Conservation (phyloP, 805 yeast genomes). For the Komagataella populi region DNA sequence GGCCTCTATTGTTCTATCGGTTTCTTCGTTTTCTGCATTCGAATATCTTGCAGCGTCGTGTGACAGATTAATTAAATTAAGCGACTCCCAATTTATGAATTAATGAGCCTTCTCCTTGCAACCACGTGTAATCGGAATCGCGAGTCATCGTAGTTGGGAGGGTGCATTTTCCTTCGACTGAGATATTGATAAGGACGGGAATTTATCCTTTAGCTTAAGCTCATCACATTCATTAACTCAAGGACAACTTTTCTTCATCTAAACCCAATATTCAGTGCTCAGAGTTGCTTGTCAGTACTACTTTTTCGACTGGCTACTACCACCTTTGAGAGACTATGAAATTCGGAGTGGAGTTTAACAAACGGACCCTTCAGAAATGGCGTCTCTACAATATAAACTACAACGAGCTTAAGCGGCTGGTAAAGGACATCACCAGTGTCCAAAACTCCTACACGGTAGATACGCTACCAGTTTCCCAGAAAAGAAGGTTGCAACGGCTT, state of each 20-base stretch:
- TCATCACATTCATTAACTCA: not conserved
- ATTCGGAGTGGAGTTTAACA: slow-evolving; percentile 66
- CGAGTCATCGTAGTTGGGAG: not conserved
- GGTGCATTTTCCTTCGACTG: not conserved
- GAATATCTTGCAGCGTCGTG: not conserved
- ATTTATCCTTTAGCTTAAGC: not conserved
- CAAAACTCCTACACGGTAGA: not conserved
- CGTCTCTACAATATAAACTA: slow-evolving; percentile 71
- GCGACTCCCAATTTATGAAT: not conserved
- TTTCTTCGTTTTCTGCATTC: too few relatives aligned
- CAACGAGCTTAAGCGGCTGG: slow-evolving; percentile 56
- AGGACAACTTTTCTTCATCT: not conserved
- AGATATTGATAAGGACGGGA: not conserved
- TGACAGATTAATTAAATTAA: not conserved
- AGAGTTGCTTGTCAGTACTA: not conserved
- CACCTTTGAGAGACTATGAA: slow-evolving; percentile 40
- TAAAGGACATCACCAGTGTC: slow-evolving; percentile 39
- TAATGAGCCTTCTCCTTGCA: not conserved
- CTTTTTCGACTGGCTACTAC: not conserved
- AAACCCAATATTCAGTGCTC: not conserved
- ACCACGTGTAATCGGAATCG: not conserved
- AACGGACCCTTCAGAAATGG: slow-evolving; percentile 84
- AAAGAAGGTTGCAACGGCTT: slow-evolving; percentile 16
- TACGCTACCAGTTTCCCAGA: not conserved
- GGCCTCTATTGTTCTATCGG: not conserved